These are phyloP conservation scores for Crucihimalaya himalaica DNA, from an alignment of 345 rosid genomes.

Conservation along the genomic window DNA sequence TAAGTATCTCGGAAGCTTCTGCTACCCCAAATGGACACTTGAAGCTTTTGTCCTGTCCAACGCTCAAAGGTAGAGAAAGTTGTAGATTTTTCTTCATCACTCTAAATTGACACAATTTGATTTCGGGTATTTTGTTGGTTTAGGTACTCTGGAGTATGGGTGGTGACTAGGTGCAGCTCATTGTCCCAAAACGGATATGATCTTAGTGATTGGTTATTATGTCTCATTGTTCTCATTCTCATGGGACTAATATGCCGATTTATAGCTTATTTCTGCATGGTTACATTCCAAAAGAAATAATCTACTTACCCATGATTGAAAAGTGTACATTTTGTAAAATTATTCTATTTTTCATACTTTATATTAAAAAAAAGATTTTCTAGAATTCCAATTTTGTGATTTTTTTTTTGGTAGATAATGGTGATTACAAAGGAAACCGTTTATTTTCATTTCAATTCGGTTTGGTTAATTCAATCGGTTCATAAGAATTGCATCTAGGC, in stretches of 20 bases:
- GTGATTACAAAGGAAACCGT: no score
- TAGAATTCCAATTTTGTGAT: slow-evolving; percentile 1
- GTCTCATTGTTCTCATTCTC: slow-evolving; percentile 48
- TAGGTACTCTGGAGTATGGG: slow-evolving; percentile 70
- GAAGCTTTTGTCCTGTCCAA: slow-evolving; percentile 80
- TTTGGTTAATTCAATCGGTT: no score
- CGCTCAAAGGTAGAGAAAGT: slow-evolving; percentile 53
- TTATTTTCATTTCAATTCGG: no score
- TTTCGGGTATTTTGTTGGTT: background rate
- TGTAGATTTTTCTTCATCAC: background rate
- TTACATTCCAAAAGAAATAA: no score
- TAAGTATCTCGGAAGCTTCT: slow-evolving; percentile 55
- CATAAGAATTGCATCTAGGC: no score
- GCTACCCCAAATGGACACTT: slow-evolving; percentile 84
- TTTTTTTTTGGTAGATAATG: background rate
- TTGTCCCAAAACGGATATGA: slow-evolving; percentile 56
- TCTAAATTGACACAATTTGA: background rate
- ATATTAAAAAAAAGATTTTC: background rate
- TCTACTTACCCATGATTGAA: slow-evolving; percentile 7
- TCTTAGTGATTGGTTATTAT: slow-evolving; percentile 56
- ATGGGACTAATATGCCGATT: slow-evolving; percentile 51
- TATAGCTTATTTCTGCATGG: slow-evolving; percentile 44
- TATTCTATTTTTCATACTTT: slow-evolving; percentile 22
- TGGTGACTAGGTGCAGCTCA: slow-evolving; percentile 61
- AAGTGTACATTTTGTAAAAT: slow-evolving; percentile 24